Evolutionary conservation across 805 yeast genomes (phyloP).

Genomic region (Kregervanrija pseudodelftensis): DNA sequence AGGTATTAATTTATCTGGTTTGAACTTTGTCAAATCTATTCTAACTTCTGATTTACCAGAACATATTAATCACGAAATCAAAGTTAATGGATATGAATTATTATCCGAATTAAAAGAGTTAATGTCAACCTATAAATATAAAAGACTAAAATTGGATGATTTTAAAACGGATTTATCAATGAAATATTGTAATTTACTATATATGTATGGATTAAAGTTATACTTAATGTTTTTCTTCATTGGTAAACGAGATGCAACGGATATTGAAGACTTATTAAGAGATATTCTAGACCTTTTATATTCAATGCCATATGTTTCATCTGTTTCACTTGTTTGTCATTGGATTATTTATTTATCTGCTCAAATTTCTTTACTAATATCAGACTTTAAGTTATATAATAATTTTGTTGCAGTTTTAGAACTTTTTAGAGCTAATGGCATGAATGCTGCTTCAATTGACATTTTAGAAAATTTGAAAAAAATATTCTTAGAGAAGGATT

Average conservation of each 20-base stretch:
- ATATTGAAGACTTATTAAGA: not conserved
- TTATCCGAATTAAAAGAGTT: not conserved
- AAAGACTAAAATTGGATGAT: constrained; percentile 2
- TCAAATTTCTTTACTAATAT: constrained; percentile 2
- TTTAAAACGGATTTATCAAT: constrained; percentile 8
- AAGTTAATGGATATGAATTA: constrained; percentile 1
- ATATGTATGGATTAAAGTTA: constrained; percentile 5
- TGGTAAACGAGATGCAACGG: not conserved
- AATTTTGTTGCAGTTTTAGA: constrained; percentile 4
- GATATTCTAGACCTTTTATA: constrained; percentile 7
- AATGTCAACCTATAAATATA: not conserved
- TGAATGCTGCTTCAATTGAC: constrained; percentile 4
- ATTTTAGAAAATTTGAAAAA: constrained; percentile 1
- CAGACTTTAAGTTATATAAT: constrained; percentile 2
- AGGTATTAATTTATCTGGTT: constrained; percentile 7
- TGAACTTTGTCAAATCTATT: constrained; percentile 5
- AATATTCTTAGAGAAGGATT: not conserved
- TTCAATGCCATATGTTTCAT: constrained; percentile 9
- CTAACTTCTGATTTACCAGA: not conserved
- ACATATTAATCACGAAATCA: not conserved
- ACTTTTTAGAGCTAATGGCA: constrained; percentile 6
- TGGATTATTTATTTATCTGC: constrained; percentile 6
- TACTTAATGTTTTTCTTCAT: constrained; percentile 5
- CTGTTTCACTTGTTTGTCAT: constrained; percentile 7
- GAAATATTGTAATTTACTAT: constrained; percentile 6